phyloP scores from a whole-genome alignment of 2,329 filamentous ascomycete genomes.

The Pestalotiopsis sp. region DNA sequence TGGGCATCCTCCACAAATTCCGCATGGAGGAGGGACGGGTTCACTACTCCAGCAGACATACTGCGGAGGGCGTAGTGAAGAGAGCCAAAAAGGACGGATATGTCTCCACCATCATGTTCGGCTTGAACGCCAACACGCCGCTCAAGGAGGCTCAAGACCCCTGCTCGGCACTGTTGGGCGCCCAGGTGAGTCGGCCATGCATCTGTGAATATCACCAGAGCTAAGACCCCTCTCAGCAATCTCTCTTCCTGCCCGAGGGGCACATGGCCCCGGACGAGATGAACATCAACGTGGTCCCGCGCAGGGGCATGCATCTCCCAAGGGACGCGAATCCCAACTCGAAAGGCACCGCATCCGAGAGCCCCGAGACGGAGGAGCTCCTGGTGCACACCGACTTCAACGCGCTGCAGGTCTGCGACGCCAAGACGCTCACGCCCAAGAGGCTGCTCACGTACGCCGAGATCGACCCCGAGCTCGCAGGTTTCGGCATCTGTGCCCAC shows the following conservation, averaged over 20 bases:
- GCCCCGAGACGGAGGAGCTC: constrained; percentile 16
- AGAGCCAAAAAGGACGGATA: constrained; percentile 16
- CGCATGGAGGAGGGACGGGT: constrained; percentile 14
- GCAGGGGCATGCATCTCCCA: constrained; percentile 17
- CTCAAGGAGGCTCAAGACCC: constrained; percentile 16
- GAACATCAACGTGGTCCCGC: constrained; percentile 17
- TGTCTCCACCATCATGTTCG: constrained; percentile 13
- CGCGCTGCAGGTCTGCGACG: constrained; percentile 17
- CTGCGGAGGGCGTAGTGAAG: constrained; percentile 15
- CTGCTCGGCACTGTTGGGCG: constrained; percentile 16
- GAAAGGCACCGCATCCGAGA: constrained; percentile 1
- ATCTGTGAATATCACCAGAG: not conserved
- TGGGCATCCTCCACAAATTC: constrained; percentile 18
- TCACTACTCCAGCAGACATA: constrained; percentile 17
- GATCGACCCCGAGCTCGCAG: constrained; percentile 17
- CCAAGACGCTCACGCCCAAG: constrained; percentile 17
- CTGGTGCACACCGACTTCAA: constrained; percentile 19
- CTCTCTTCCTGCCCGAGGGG: constrained; percentile 8
- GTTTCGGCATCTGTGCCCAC: constrained; percentile 19
- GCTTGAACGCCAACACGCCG: constrained; percentile 17
- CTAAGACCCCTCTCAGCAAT: constrained; percentile 12
- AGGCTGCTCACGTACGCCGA: constrained; percentile 19
- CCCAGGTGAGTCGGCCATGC: constrained; percentile 13
- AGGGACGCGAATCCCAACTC: constrained; percentile 15
- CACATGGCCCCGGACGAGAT: constrained; percentile 15